These are phyloP conservation scores for Colletotrichum tropicicola DNA, from an alignment of 2,329 filamentous ascomycete genomes.

Conservation along the genomic window DNA sequence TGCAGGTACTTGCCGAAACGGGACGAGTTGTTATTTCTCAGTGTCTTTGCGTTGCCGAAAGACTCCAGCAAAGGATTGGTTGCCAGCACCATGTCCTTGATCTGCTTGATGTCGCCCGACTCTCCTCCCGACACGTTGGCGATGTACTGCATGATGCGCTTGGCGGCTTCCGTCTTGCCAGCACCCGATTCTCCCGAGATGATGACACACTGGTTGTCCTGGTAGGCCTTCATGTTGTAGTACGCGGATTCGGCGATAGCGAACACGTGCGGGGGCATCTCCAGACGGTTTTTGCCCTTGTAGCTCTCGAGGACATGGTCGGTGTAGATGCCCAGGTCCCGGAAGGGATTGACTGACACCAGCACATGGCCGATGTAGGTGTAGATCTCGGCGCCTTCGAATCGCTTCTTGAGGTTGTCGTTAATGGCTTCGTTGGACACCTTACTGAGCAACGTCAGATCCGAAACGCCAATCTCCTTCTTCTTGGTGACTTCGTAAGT, in stretches of 20 bases:
- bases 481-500: constrained; percentile 97
- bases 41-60: constrained; percentile 97
- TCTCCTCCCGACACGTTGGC: constrained; percentile 91
- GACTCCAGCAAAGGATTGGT: constrained; percentile 97
- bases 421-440: constrained; percentile 99
- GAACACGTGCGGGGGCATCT: constrained; percentile 96
- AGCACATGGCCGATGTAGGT: constrained; percentile 99
- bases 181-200: constrained; percentile 98
- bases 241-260: constrained; percentile 95
- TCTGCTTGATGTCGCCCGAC: constrained; percentile 90
- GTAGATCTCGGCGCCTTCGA: constrained; percentile 97
- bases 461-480: constrained; percentile 98
- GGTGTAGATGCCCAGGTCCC: constrained; percentile 97
- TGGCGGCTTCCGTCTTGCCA: constrained; percentile 97
- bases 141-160: constrained; percentile 99
- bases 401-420: constrained; percentile 97
- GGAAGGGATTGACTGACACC: constrained; percentile 98
- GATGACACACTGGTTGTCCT: constrained; percentile 98
- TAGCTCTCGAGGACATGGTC: constrained; percentile 93
- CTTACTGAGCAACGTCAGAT: constrained; percentile 96
- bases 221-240: constrained; percentile 99
- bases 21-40: constrained; percentile 98
- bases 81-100: constrained; percentile 99
- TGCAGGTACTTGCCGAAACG: constrained; percentile 98
- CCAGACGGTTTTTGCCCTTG: constrained; percentile 94